Evolutionary conservation across 768 basidiomycete species (phyloP).

Genomic region (Pulveroboletus sp.): DNA sequence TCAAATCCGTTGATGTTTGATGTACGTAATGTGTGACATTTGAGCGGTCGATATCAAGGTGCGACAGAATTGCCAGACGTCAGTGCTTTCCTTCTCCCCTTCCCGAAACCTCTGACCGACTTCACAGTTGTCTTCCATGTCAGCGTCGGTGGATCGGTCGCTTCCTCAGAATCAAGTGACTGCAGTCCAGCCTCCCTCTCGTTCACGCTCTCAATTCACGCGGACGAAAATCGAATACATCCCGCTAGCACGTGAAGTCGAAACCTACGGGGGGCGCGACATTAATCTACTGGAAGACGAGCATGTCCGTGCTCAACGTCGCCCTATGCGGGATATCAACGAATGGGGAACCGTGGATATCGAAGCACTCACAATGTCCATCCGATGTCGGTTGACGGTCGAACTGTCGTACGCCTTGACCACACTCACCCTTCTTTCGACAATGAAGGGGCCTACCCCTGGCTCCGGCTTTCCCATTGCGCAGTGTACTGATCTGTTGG

Average conservation of each 20-base stretch:
- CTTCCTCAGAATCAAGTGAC: conserved; percentile 22
- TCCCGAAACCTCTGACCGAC: conserved; percentile 10
- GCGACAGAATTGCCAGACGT: conserved; percentile 53
- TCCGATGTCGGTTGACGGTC: conserved; percentile 78
- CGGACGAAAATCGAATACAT: conserved; percentile 88
- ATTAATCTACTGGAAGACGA: conserved; percentile 65
- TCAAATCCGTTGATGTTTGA: conserved; percentile 22
- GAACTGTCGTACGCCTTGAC: conserved; percentile 92
- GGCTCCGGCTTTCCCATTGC: conserved; percentile 67
- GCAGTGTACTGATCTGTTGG: conserved; percentile 76
- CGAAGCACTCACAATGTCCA: conserved; percentile 89
- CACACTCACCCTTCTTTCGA: conserved; percentile 77
- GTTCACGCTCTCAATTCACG: conserved; percentile 48
- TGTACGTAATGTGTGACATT: conserved; percentile 24
- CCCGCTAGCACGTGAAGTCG: conserved; percentile 72
- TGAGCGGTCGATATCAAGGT: conserved; percentile 24
- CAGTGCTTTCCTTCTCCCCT: conserved; percentile 26
- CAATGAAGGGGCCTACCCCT: conserved; percentile 63
- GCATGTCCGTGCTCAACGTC: conserved; percentile 46
- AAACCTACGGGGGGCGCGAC: conserved; percentile 81
- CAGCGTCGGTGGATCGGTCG: conserved; percentile 17
- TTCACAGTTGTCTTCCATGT: conserved; percentile 18
- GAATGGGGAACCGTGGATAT: conserved; percentile 91
- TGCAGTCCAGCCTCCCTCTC: conserved; percentile 31
- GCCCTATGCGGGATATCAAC: conserved; percentile 67